phyloP scores from a whole-genome alignment of 2,329 filamentous ascomycete genomes.

The Bimuria novae-zelandiae region DNA sequence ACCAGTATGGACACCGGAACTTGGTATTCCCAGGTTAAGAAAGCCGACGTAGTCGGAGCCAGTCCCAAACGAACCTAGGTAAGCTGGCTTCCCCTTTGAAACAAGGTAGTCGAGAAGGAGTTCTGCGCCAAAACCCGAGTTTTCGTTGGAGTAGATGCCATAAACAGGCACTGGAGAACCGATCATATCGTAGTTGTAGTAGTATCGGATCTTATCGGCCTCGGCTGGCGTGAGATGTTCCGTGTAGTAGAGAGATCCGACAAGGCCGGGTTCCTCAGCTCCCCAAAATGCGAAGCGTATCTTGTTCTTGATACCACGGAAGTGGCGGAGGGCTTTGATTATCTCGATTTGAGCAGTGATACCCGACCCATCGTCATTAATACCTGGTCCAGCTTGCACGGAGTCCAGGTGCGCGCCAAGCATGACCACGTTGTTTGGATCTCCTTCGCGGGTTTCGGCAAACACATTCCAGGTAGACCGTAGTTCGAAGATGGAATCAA shows the following conservation, averaged over 20 bases:
- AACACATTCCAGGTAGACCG: constrained; percentile 64
- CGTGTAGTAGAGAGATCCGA: constrained; percentile 62
- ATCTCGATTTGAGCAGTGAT: constrained; percentile 63
- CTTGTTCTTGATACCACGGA: constrained; percentile 64
- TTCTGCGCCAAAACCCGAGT: constrained; percentile 41
- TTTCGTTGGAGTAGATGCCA: constrained; percentile 27
- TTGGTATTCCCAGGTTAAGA: constrained; percentile 43
- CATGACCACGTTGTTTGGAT: constrained; percentile 56
- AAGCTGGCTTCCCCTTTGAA: constrained; percentile 28
- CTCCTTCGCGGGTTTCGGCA: constrained; percentile 64
- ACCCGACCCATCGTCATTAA: constrained; percentile 56
- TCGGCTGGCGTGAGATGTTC: constrained; percentile 59
- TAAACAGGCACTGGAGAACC: constrained; percentile 10
- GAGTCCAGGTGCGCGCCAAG: constrained; percentile 18
- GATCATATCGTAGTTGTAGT: constrained; percentile 72
- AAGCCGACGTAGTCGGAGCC: constrained; percentile 39
- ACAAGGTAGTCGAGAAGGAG: constrained; percentile 39
- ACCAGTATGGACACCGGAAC: constrained; percentile 46
- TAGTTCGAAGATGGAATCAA: constrained; percentile 46
- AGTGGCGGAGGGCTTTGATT: constrained; percentile 56
- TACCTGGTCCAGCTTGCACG: constrained; percentile 58
- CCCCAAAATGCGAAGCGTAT: constrained; percentile 72
- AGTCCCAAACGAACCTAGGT: constrained; percentile 37
- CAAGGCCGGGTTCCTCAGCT: constrained; percentile 68
- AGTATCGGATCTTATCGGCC: constrained; percentile 66